These are phyloP conservation scores for Penicillium freii DNA, from an alignment of 2,329 filamentous ascomycete species.

Conservation along the genomic window DNA sequence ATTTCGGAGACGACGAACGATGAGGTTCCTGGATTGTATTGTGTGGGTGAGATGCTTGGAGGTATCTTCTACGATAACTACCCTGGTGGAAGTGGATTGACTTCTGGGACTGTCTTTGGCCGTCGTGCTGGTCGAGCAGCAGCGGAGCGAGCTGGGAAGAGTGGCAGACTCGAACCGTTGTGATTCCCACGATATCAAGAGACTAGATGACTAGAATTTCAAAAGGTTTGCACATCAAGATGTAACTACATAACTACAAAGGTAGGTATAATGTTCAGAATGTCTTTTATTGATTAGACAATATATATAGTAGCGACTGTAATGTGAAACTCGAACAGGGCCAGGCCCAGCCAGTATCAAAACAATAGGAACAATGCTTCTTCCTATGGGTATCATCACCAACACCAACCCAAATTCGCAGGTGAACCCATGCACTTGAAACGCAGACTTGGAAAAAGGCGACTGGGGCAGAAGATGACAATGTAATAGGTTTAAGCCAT, in stretches of 20 bases:
- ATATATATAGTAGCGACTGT: conserved; percentile 26
- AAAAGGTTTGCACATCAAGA: not conserved
- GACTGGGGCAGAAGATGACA: not conserved
- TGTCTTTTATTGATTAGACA: conserved; percentile 23
- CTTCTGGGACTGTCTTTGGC: conserved; percentile 60
- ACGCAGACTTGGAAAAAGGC: conserved; percentile 16
- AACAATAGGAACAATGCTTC: conserved; percentile 8
- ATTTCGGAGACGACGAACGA: conserved; percentile 46
- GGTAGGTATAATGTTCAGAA: not conserved
- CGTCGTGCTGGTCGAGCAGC: conserved; percentile 34
- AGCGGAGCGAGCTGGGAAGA: not conserved
- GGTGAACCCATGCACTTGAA: conserved; percentile 13
- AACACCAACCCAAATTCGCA: conserved; percentile 19
- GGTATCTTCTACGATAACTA: conserved; percentile 64
- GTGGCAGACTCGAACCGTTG: not conserved
- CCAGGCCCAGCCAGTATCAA: conserved; percentile 6
- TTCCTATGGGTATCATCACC: conserved; percentile 25
- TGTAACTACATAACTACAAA: not conserved
- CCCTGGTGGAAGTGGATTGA: conserved; percentile 62
- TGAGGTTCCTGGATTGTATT: conserved; percentile 58
- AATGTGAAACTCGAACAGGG: conserved; percentile 4
- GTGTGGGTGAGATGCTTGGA: conserved; percentile 65
- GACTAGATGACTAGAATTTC: not conserved
- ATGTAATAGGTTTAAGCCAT: conserved; percentile 12
- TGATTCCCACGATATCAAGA: not conserved